These are phyloP conservation scores for Globisporangium ultimum DNA, from an alignment of 352 stramenopile species.

Conservation along the genomic window DNA sequence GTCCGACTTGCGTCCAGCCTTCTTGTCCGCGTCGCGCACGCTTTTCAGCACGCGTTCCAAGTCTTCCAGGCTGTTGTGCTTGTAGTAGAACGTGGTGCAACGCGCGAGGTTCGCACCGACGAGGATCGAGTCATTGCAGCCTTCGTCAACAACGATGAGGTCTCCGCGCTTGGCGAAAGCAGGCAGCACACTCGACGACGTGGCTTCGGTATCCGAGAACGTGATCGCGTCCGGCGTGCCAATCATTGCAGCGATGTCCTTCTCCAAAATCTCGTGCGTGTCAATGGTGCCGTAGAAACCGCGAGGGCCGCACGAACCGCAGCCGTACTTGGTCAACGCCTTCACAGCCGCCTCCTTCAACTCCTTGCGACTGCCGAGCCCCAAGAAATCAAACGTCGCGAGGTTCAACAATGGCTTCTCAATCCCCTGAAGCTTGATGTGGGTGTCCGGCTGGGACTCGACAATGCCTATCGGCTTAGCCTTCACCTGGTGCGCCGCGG, in stretches of 20 bases:
- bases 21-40: constrained; percentile 86
- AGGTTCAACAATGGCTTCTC: constrained; percentile 90
- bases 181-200: constrained; percentile 91
- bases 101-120: constrained; percentile 92
- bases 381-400: constrained; percentile 96
- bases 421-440: constrained; percentile 78
- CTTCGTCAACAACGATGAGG: constrained; percentile 95
- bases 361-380: constrained; percentile 76
- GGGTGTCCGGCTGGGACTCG: constrained; percentile 71
- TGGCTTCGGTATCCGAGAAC: constrained; percentile 96
- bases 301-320: constrained; percentile 95
- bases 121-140: constrained; percentile 93
- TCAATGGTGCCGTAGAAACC: constrained; percentile 99
- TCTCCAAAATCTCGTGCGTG: constrained; percentile 89
- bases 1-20: constrained; percentile 67
- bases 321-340: constrained; percentile 96
- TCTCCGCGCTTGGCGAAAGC: constrained; percentile 98
- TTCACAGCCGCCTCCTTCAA: constrained; percentile 88
- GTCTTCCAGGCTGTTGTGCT: constrained; percentile 98
- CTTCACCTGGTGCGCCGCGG: constrained; percentile 25
- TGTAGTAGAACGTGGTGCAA: constrained; percentile 94
- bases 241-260: constrained; percentile 90
- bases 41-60: constrained; percentile 91
- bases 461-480: constrained; percentile 69
- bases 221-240: constrained; percentile 93